phyloP scores from a whole-genome alignment of 2,329 filamentous ascomycete genomes.

The Phaeophleospora eucalypticola region DNA sequence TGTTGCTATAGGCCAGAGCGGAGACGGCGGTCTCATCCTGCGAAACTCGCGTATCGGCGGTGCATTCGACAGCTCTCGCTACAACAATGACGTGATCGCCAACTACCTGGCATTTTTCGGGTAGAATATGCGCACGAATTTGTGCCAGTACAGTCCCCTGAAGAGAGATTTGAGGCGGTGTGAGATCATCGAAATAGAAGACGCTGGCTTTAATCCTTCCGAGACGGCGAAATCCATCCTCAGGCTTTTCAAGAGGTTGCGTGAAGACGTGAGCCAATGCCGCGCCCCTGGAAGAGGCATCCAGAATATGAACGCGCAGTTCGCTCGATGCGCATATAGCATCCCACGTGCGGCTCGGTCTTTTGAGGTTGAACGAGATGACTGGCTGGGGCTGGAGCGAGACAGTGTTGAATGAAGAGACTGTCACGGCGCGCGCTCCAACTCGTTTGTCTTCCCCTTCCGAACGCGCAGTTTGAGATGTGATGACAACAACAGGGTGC shows the following conservation, averaged over 20 bases:
- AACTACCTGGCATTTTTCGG: slow-evolving; percentile 37
- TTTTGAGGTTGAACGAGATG: slow-evolving; percentile 59
- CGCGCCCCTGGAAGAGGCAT: slow-evolving; percentile 28
- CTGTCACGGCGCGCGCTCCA: slow-evolving; percentile 50
- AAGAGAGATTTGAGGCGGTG: background rate
- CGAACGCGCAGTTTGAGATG: slow-evolving; percentile 33
- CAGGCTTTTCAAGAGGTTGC: slow-evolving; percentile 19
- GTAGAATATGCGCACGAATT: slow-evolving; percentile 35
- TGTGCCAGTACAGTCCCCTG: slow-evolving; percentile 25
- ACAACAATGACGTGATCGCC: slow-evolving; percentile 48
- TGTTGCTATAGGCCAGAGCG: slow-evolving; percentile 21
- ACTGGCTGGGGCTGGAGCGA: slow-evolving; percentile 52
- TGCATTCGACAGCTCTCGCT: slow-evolving; percentile 30
- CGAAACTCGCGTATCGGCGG: background rate
- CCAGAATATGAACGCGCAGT: slow-evolving; percentile 52
- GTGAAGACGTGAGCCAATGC: slow-evolving; percentile 33
- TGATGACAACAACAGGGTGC: slow-evolving; percentile 56
- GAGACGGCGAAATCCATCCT: slow-evolving; percentile 20
- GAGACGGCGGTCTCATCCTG: background rate
- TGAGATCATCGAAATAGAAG: background rate
- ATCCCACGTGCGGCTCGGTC: slow-evolving; percentile 53
- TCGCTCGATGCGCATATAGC: slow-evolving; percentile 42
- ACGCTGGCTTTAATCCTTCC: slow-evolving; percentile 1
- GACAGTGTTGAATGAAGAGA: slow-evolving; percentile 60
- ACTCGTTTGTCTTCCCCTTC: slow-evolving; percentile 13